phyloP scores from a whole-genome alignment of 495 filamentous ascomycete genomes.

The Neurospora hispaniola region DNA sequence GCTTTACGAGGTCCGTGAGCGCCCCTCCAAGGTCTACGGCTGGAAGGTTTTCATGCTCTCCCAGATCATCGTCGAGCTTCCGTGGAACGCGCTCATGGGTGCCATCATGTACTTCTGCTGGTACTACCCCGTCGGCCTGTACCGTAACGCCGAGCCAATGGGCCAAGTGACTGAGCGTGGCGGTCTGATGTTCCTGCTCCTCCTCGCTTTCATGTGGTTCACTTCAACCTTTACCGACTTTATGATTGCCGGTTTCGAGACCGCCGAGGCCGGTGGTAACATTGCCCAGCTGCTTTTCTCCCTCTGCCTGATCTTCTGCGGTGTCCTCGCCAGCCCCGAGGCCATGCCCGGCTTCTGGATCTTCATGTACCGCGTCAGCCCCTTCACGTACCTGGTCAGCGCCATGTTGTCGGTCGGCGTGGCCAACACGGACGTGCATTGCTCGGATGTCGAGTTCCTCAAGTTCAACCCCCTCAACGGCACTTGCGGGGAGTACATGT shows the following conservation, averaged over 20 bases:
- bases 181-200: constrained; percentile 54
- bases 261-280: constrained; percentile 54
- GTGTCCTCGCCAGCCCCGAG: constrained; percentile 56
- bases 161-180: constrained; percentile 47
- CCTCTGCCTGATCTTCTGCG: constrained; percentile 60
- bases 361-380: constrained; percentile 73
- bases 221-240: constrained; percentile 60
- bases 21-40: constrained; percentile 71
- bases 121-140: constrained; percentile 76
- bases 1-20: constrained; percentile 78
- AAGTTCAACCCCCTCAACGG: constrained; percentile 41
- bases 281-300: constrained; percentile 57
- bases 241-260: constrained; percentile 57
- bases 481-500: constrained; percentile 49
- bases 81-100: constrained; percentile 63
- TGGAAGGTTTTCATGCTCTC: constrained; percentile 77
- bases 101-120: constrained; percentile 60
- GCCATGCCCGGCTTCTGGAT: constrained; percentile 68
- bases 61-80: constrained; percentile 64
- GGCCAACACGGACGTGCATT: constrained; percentile 47
- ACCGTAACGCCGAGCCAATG: constrained; percentile 53
- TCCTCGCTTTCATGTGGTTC: constrained; percentile 57
- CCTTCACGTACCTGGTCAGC: constrained; percentile 60
- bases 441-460: constrained; percentile 50
- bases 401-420: constrained; percentile 53